Base-by-base conservation (phyloP, 208 protist genomes). In the Blastocrithidia nonstop region DNA sequence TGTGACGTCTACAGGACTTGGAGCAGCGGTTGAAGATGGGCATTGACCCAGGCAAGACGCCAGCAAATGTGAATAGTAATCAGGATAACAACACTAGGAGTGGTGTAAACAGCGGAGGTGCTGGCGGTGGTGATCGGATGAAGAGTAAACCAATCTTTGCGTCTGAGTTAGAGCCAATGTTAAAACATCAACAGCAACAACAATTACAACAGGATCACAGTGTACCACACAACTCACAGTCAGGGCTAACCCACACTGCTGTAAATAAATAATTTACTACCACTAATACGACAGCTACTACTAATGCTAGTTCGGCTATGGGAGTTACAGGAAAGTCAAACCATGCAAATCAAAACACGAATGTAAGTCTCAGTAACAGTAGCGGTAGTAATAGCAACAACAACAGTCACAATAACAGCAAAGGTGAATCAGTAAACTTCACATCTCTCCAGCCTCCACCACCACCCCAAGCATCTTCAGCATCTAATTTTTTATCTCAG, bases 1-100 rank as follows among this genome's bases (percentile, higher is more conserved):
- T 62, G 38, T 82, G 71, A 73, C 49, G 51, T 1, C 72, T 61
- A 33, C 57, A 64, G 17, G 77, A 87, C 24, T 47, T 87, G 29
- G 77, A 87, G 60, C 37, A 61, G 36, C 32, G 68, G 33, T 54
- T 86, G 46, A 50, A 59, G 32, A 71, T 45, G 21, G 60, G 51
- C 13, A 32, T 13, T 23, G 20, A n/a, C 29, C 35, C 11, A 16
- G 49, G 38, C 11, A 47, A 33, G 27, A 47, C 7, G 6, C 24
- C 20, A 6, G 24, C 46, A 40, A 21, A 43, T 36, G 15, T 24
- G 42, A 29, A 45, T 28, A n/a, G 8, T 29, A 42, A 8, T 17
- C 47, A 27, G n/a, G 53, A 54, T 13, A 29, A 27, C 15, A 27
- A 17, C n/a, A 25, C 15, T 27, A 42, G 37, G 8, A 7, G 9